These are phyloP conservation scores for Aurantiochytrium sp. DNA, from an alignment of 108 stramenopile genomes.

Conservation along the genomic window DNA sequence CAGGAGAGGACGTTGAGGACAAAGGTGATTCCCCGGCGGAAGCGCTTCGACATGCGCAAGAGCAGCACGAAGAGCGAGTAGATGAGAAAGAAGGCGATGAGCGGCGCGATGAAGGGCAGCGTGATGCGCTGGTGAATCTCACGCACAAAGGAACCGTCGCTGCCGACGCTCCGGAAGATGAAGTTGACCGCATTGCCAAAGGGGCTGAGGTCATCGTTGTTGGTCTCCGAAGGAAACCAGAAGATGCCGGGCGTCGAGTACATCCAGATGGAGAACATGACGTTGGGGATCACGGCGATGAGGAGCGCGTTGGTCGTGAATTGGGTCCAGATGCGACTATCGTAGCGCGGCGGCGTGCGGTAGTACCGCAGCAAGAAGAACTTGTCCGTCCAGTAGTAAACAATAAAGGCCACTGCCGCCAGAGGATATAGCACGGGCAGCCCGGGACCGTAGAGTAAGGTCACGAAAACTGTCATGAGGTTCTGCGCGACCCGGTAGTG, in stretches of 20 bases:
- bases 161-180: not conserved
- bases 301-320: constrained; percentile 38
- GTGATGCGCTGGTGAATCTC: not conserved
- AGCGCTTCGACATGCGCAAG: not conserved
- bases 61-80: not conserved
- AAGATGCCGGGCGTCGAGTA: constrained; percentile 43
- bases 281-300: constrained; percentile 40
- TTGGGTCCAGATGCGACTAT: constrained; percentile 34
- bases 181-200: constrained; percentile 31
- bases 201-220: not conserved
- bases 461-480: constrained; percentile 50
- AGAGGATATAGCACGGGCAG: constrained; percentile 54
- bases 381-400: constrained; percentile 60
- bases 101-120: not conserved
- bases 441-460: constrained; percentile 48
- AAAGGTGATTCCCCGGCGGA: not conserved
- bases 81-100: not conserved
- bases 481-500: constrained; percentile 47
- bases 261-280: constrained; percentile 45
- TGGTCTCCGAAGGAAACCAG: not conserved
- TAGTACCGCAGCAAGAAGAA: constrained; percentile 51
- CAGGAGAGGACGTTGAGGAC: not conserved
- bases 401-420: constrained; percentile 38
- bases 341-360: constrained; percentile 51
- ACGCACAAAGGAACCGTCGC: not conserved